These are phyloP conservation scores for Globisporangium paddicum DNA, from an alignment of 352 stramenopile species.

Conservation along the genomic window DNA sequence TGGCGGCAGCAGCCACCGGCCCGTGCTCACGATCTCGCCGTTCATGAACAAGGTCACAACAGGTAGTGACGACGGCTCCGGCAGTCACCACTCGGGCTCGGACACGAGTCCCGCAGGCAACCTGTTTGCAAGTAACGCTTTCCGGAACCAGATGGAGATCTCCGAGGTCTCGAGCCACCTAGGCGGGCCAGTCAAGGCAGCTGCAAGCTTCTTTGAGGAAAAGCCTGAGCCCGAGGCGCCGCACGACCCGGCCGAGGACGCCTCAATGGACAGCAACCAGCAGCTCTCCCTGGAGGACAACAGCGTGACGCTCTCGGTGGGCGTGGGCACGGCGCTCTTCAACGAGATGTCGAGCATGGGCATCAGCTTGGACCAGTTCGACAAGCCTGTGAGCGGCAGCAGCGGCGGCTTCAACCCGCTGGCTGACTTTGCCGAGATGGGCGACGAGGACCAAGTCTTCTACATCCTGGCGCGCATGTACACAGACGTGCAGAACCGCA, in stretches of 20 bases:
- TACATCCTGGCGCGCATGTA: conserved; percentile 82
- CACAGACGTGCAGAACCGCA: conserved; percentile 55
- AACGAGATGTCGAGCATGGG: conserved; percentile 79
- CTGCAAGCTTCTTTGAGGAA: conserved; percentile 27
- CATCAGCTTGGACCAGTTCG: conserved; percentile 55
- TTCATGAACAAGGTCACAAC: conserved; percentile 68
- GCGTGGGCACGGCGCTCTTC: conserved; percentile 48
- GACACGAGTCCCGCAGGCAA: conserved; percentile 30
- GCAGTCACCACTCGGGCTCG: conserved; percentile 8
- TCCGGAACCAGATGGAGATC: conserved; percentile 68
- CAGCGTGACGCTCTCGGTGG: conserved; percentile 16
- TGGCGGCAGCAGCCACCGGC: conserved; percentile 23
- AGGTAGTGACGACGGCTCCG: conserved; percentile 15
- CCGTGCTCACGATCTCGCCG: conserved; percentile 59
- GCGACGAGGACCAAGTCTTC: conserved; percentile 72
- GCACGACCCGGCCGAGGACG: conserved; percentile 18
- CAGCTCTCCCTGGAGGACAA: conserved; percentile 14
- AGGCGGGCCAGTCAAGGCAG: conserved; percentile 5
- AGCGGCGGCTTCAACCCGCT: conserved; percentile 19
- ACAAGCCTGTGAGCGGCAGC: conserved; percentile 22
- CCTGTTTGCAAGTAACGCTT: conserved; percentile 68
- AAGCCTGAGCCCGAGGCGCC: conserved; percentile 26
- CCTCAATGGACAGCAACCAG: conserved; percentile 12
- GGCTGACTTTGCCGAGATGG: conserved; percentile 38
- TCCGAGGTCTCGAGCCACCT: conserved; percentile 14